Evolutionary conservation across 1,284 basidiomycete species (phyloP).

Genomic region (Sphaerobolus stellatus): DNA sequence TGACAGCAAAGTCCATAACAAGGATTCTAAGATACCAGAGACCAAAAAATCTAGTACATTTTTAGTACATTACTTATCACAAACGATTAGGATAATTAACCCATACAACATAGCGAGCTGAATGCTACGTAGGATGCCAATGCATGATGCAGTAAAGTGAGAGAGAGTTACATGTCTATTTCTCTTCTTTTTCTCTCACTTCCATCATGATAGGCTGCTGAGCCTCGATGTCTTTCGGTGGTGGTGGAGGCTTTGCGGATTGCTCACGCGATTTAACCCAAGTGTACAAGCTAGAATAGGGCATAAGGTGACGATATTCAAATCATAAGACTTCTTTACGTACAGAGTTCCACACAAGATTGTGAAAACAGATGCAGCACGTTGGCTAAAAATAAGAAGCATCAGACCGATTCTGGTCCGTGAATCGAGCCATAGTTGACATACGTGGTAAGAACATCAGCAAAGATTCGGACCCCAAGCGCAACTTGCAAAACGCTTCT

Average conservation of each 20-base stretch:
- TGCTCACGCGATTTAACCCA: slow-evolving; percentile 54
- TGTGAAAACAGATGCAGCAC: slow-evolving; percentile 18
- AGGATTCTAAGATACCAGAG: no score
- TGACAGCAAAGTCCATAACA: no score
- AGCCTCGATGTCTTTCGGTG: slow-evolving; percentile 1
- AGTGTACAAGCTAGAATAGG: slow-evolving; percentile 53
- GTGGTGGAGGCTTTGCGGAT: background rate
- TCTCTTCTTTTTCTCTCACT: no score
- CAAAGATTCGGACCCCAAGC: slow-evolving; percentile 30
- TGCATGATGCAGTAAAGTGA: no score
- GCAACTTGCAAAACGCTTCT: slow-evolving; percentile 34
- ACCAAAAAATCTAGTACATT: no score
- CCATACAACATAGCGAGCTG: no score
- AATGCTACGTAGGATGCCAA: no score
- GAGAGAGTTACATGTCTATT: no score
- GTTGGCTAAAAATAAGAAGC: slow-evolving; percentile 12
- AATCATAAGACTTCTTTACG: slow-evolving; percentile 18
- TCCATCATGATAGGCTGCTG: slow-evolving; percentile 2
- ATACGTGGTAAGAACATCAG: slow-evolving; percentile 27
- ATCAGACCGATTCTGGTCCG: background rate
- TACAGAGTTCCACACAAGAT: slow-evolving; percentile 21
- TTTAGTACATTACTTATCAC: no score
- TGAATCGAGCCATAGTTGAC: background rate
- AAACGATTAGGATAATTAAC: no score
- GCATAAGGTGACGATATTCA: background rate